Base-by-base conservation (phyloP, 345 rosid species). In the Populus alba region DNA sequence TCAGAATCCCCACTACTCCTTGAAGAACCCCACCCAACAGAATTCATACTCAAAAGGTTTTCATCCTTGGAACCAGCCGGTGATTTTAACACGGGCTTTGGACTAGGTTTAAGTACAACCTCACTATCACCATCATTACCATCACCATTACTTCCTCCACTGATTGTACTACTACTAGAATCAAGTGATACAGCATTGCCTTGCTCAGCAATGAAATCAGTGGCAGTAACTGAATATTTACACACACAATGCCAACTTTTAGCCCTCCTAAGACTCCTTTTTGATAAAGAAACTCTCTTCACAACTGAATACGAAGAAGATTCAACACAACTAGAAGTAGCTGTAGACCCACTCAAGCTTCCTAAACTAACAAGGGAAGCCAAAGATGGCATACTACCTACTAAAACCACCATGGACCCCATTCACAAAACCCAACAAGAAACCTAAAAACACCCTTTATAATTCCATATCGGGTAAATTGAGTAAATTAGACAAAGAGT, bases 311-410 rank as follows among this genome's bases (percentile, higher is more conserved):
- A 70, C 1, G 74, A 77, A 20, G 55, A 73, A 39, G 73, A 85
- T 13, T 88, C 91, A 17, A 90, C 81, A 18, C 88, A 82, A 80
- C 39, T 68, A 15, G 76, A 69, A 3, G 77, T 13, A 29, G 59
- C 68, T 80, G 68, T 82, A 66, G 47, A 85, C 84, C 49, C 68
- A 69, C 55, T 39, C 38, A 84, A 75, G 76, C 87, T 84, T 72
- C 97, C 92, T 51, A 86, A 77, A 73, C 87, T 89, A 71, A 87
- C 85, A 70, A 87, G 83, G 27, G 97, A 91, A 82, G 93, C 94
- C 66, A 88, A 73, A 66, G 98, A 89, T 71, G 97, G 92, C 94
- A 91, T 89, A 81, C 89, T 86, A 69, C 97, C 98, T 23, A 90
- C 92, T 66, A 91, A 87, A 66, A 92, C 90, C 68, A 92, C 85